phyloP scores from a whole-genome alignment of 495 filamentous ascomycete species.

The Neurospora sp. region DNA sequence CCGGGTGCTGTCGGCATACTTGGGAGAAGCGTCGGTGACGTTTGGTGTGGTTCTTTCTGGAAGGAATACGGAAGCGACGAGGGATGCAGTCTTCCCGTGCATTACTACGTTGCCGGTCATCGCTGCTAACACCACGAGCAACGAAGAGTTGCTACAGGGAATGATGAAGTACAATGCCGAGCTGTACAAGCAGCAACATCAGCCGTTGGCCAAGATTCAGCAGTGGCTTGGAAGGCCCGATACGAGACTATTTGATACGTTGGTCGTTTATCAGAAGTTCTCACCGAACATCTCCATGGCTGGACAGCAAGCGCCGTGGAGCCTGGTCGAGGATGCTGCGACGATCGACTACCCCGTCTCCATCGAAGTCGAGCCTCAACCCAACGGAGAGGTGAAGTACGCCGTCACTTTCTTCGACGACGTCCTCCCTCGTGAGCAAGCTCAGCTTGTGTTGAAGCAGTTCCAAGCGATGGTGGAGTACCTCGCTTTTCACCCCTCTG shows the following conservation, averaged over 20 bases:
- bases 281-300: not conserved
- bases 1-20: conserved; percentile 57
- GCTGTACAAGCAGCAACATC: conserved; percentile 57
- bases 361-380: conserved; percentile 54
- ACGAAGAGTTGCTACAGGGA: conserved; percentile 41
- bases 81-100: conserved; percentile 55
- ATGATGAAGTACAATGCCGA: conserved; percentile 52
- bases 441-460: conserved; percentile 48
- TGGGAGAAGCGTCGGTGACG: conserved; percentile 54
- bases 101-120: conserved; percentile 62
- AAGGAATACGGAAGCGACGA: conserved; percentile 43
- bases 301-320: conserved; percentile 10
- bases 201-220: conserved; percentile 56
- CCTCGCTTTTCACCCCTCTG: conserved; percentile 29
- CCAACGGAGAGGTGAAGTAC: conserved; percentile 36
- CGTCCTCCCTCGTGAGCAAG: conserved; percentile 53
- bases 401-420: conserved; percentile 51
- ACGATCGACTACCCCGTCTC: conserved; percentile 54
- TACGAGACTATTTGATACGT: conserved; percentile 59
- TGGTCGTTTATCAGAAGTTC: conserved; percentile 68
- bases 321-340: conserved; percentile 27
- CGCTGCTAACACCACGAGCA: conserved; percentile 37
- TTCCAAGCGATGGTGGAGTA: conserved; percentile 44
- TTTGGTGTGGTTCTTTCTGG: conserved; percentile 72
- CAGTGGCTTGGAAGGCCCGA: conserved; percentile 49